Percentiles rank a stretch among this genome's conserved stretches.
Conservation (phyloP, 2,329 filamentous ascomycete species). For the Penicillium sp. region DNA sequence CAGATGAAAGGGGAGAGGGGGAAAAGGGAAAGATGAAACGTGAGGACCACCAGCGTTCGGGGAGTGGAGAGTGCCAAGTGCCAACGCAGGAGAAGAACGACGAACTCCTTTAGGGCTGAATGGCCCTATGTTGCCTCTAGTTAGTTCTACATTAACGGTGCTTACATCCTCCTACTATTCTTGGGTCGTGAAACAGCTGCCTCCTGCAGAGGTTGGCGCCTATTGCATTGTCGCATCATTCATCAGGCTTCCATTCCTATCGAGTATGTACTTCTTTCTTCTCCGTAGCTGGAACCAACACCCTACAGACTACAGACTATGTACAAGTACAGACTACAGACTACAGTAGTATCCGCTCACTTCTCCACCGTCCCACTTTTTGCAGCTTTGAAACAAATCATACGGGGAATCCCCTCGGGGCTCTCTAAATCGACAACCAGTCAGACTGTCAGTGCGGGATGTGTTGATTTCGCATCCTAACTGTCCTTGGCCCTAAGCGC, state of each 20-base stretch:
- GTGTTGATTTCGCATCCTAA: neutral
- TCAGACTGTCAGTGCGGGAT: neutral
- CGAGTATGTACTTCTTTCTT: neutral
- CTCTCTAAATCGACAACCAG: neutral
- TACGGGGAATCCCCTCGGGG: conserved; percentile 8
- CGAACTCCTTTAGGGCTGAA: conserved; percentile 21
- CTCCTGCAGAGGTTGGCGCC: conserved; percentile 7
- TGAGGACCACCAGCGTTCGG: conserved; percentile 2
- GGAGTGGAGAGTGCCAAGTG: conserved; percentile 10
- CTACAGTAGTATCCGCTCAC: neutral
- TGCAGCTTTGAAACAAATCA: conserved; percentile 13
- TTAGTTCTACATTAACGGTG: neutral
- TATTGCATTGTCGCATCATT: neutral
- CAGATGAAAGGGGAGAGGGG: conserved; percentile 17
- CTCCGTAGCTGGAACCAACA: neutral
- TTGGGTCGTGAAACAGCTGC: neutral
- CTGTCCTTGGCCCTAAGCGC: conserved; percentile 1
- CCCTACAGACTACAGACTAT: no score
- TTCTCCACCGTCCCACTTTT: conserved; percentile 14
- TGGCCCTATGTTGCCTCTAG: neutral
- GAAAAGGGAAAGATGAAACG: conserved; percentile 27
- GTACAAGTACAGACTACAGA: no score
- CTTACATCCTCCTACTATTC: neutral
- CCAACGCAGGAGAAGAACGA: neutral
- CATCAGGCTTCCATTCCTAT: neutral